Percentiles rank a stretch among this genome's conserved stretches.
phyloP scores from a whole-genome alignment of 2,329 filamentous ascomycete genomes.

The Calonectria multiphialidica region DNA sequence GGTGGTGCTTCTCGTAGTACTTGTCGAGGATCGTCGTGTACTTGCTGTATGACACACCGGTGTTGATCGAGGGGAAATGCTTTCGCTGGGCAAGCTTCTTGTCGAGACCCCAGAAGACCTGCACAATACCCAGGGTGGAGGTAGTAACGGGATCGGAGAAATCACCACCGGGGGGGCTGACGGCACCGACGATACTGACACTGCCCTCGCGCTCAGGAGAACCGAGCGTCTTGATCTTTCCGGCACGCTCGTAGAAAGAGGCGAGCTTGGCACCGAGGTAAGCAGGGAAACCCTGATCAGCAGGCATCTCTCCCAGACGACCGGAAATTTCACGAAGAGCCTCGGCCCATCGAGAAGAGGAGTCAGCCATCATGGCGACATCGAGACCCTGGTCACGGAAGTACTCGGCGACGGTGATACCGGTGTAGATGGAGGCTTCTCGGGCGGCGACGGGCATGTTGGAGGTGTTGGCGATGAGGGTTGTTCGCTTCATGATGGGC shows the following conservation, averaged over 20 bases:
- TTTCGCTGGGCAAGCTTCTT: constrained; percentile 99
- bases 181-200: constrained; percentile 97
- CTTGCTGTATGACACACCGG: constrained; percentile 93
- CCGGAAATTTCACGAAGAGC: constrained; percentile 98
- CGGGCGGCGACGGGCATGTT: constrained; percentile 99
- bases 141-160: constrained; percentile 98
- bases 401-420: constrained; percentile 94
- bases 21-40: constrained; percentile 91
- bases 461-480: constrained; percentile 97
- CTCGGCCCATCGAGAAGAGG: constrained; percentile 97
- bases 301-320: constrained; percentile 99
- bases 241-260: constrained; percentile 99
- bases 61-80: constrained; percentile 99
- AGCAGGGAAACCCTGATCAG: constrained; percentile 98
- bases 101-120: constrained; percentile 99
- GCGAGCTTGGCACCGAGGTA: constrained; percentile 97
- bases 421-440: constrained; percentile 99
- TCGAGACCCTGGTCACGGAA: constrained; percentile 97
- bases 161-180: constrained; percentile 97
- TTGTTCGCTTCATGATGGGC: constrained; percentile 99
- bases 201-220: constrained; percentile 90
- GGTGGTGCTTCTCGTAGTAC: constrained; percentile 93
- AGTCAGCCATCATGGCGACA: constrained; percentile 99
- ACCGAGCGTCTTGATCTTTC: constrained; percentile 85
- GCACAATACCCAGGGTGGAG: constrained; percentile 94